A percentile compares a stretch with the other conserved stretches of the same genome.
Conservation (phyloP, 2,329 filamentous ascomycete genomes). For the Colletotrichum ledebouriae region DNA sequence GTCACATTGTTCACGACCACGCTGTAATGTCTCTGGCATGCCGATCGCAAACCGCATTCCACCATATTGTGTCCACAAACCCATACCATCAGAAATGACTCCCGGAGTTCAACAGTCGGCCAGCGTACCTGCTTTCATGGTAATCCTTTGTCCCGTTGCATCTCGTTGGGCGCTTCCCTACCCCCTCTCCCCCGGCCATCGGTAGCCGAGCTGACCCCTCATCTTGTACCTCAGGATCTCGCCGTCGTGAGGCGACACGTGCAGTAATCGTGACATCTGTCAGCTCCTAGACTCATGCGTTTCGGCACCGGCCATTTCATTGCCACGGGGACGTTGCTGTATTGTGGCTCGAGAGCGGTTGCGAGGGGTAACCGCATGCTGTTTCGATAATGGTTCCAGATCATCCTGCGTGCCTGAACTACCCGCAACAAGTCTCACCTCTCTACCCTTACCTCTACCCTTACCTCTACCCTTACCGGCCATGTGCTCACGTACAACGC, state of each 20-base stretch:
- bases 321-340: not conserved
- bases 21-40: constrained; percentile 3
- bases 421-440: constrained; percentile 23
- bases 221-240: constrained; percentile 2
- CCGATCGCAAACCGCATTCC: constrained; percentile 2
- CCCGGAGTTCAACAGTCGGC: not conserved
- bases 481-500: constrained; percentile 1
- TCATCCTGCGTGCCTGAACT: constrained; percentile 26
- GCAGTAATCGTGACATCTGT: not conserved
- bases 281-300: not conserved
- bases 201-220: constrained; percentile 4
- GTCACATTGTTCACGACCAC: constrained; percentile 12
- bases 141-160: not conserved
- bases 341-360: not conserved
- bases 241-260: constrained; percentile 5
- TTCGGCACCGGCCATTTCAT: not conserved
- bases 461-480: not conserved
- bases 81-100: not conserved
- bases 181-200: not conserved
- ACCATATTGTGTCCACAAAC: not conserved
- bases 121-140: constrained; percentile 8
- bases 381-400: constrained; percentile 3
- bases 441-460: constrained; percentile 2
- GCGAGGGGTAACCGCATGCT: constrained; percentile 1
- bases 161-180: not conserved